A percentile compares a stretch with the other conserved stretches of the same genome.
phyloP scores from a whole-genome alignment of 495 filamentous ascomycete species.

The Daldinia grandis region DNA sequence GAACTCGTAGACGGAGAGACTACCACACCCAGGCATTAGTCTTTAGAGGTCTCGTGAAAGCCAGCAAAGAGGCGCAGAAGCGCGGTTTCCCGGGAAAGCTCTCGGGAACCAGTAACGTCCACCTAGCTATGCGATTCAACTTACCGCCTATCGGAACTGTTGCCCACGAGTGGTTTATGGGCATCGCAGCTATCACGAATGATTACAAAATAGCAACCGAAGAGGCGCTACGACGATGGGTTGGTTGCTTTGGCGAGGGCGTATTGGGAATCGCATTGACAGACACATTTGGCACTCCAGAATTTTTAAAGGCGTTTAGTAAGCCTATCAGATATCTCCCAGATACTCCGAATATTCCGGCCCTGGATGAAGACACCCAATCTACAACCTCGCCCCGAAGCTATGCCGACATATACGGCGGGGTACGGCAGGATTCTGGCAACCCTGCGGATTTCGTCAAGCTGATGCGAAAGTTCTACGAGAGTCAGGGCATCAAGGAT shows the following conservation, averaged over 20 bases:
- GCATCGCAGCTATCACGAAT: constrained; percentile 87
- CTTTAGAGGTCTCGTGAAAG: constrained; percentile 79
- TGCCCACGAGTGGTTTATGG: constrained; percentile 99
- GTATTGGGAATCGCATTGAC: constrained; percentile 92
- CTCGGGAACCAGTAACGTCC: constrained; percentile 93
- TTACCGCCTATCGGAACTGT: constrained; percentile 89
- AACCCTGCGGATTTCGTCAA: constrained; percentile 85
- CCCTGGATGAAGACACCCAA: constrained; percentile 18
- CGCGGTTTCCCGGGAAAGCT: constrained; percentile 73
- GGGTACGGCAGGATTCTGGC: constrained; percentile 94
- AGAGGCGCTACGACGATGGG: constrained; percentile 83
- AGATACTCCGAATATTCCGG: constrained; percentile 24
- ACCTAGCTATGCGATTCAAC: constrained; percentile 91
- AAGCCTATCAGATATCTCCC: constrained; percentile 58
- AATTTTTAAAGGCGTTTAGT: constrained; percentile 85
- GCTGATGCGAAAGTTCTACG: constrained; percentile 86
- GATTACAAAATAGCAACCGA: constrained; percentile 87
- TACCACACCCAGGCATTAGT: constrained; percentile 95
- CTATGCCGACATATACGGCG: constrained; percentile 87
- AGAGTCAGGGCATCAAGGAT: constrained; percentile 73
- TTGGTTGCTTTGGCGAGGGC: constrained; percentile 89
- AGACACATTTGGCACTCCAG: constrained; percentile 96
- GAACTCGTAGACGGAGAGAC: constrained; percentile 84
- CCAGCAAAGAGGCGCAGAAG: constrained; percentile 70
- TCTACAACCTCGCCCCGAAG: constrained; percentile 49